These are phyloP conservation scores for Kluyveromyces siamensis DNA, from an alignment of 805 yeast species.

Conservation along the genomic window DNA sequence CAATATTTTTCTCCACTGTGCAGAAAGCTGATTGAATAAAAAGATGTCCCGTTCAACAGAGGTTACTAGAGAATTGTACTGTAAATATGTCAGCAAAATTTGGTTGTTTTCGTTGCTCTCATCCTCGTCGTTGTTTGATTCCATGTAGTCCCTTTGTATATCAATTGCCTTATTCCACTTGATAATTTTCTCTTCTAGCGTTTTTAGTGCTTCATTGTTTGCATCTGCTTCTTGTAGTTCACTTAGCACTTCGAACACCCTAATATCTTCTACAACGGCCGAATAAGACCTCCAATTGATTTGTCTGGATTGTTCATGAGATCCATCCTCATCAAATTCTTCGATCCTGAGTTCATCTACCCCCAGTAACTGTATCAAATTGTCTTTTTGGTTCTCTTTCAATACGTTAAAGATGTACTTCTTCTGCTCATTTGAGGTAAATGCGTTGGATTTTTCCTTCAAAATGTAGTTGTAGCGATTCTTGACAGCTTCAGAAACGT, in stretches of 20 bases:
- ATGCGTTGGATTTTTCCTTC: conserved; percentile 20
- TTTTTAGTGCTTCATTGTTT: conserved; percentile 24
- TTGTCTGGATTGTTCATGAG: conserved; percentile 33
- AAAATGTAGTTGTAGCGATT: conserved; percentile 23
- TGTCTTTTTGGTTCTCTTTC: conserved; percentile 16
- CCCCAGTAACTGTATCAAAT: conserved; percentile 33
- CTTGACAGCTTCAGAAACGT: conserved; percentile 14
- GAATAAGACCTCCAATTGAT: conserved; percentile 51
- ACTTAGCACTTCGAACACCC: conserved; percentile 51
- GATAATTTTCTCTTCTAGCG: conserved; percentile 47
- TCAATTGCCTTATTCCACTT: conserved; percentile 67
- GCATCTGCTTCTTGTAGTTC: conserved; percentile 18
- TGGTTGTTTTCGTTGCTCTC: conserved; percentile 62
- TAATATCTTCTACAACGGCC: conserved; percentile 62
- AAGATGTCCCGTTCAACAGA: conserved; percentile 65
- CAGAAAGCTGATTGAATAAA: conserved; percentile 32
- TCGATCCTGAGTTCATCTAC: conserved; percentile 26
- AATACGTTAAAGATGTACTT: conserved; percentile 14
- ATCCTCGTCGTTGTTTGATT: conserved; percentile 39
- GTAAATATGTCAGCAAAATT: conserved; percentile 65
- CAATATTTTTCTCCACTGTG: conserved; percentile 17
- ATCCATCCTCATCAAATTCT: conserved; percentile 12
- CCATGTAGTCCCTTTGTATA: conserved; percentile 47
- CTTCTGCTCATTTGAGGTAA: conserved; percentile 17
- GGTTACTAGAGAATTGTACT: conserved; percentile 55